phyloP scores from a whole-genome alignment of 73 alveolate species.

The Symbiodinium natans region DNA sequence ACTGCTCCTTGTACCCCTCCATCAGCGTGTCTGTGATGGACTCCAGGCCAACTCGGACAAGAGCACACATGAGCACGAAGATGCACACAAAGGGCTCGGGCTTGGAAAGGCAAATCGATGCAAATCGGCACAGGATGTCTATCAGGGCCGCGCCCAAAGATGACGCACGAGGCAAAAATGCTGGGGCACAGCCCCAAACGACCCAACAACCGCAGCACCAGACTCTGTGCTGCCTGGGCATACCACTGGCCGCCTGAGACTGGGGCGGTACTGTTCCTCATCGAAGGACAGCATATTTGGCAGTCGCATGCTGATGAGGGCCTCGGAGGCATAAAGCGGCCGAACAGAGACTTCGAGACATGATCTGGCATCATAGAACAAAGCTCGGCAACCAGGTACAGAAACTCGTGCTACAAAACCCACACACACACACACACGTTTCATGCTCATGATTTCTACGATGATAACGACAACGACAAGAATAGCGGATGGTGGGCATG shows the following conservation, averaged over 20 bases:
- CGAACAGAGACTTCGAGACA: background rate
- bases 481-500: too few relatives aligned
- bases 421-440: background rate
- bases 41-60: conserved; percentile 40
- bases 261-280: background rate
- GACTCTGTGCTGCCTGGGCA: background rate
- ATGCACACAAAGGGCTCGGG: background rate
- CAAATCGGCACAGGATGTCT: background rate
- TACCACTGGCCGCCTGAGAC: background rate
- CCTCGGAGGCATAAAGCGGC: background rate
- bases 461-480: too few relatives aligned
- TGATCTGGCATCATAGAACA: too few relatives aligned
- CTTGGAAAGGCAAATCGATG: background rate
- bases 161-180: background rate
- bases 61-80: background rate
- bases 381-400: too few relatives aligned
- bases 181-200: background rate
- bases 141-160: background rate
- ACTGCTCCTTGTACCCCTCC: conserved; percentile 79
- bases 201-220: background rate
- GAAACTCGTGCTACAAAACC: too few relatives aligned
- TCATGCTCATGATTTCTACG: too few relatives aligned
- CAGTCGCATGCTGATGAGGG: conserved; percentile 57
- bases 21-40: conserved; percentile 59
- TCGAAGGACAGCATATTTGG: conserved; percentile 77